phyloP scores from a whole-genome alignment of 768 basidiomycete genomes.

The Trametes meyenii region DNA sequence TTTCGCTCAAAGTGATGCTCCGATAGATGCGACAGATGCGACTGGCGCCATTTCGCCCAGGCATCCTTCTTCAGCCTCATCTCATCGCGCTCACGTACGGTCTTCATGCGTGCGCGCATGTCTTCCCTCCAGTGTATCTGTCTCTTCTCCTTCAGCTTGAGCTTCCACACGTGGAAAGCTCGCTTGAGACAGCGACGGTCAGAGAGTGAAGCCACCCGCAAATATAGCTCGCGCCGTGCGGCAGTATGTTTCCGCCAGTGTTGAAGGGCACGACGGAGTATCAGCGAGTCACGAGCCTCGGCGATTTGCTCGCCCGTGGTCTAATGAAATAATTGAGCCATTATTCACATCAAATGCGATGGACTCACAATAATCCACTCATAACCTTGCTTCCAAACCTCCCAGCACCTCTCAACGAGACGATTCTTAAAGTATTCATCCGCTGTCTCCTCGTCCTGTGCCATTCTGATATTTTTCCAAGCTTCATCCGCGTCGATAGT shows the following conservation, averaged over 20 bases:
- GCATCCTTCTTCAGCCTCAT: constrained; percentile 54
- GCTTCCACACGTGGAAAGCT: constrained; percentile 55
- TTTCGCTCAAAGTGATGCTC: constrained; percentile 52
- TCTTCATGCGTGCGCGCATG: constrained; percentile 73
- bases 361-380: constrained; percentile 72
- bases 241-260: constrained; percentile 57
- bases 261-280: constrained; percentile 60
- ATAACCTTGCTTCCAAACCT: constrained; percentile 72
- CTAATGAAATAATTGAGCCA: constrained; percentile 41
- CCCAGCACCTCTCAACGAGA: constrained; percentile 71
- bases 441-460: constrained; percentile 71
- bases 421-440: constrained; percentile 65
- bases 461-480: constrained; percentile 76
- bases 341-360: constrained; percentile 22
- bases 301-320: constrained; percentile 71
- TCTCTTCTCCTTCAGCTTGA: constrained; percentile 53
- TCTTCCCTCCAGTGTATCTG: constrained; percentile 65
- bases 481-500: constrained; percentile 72
- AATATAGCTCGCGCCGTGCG: constrained; percentile 42
- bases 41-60: constrained; percentile 70
- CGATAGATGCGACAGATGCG: constrained; percentile 52
- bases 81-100: constrained; percentile 59
- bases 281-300: constrained; percentile 66
- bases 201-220: constrained; percentile 47
- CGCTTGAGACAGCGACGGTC: constrained; percentile 47